Evolutionary conservation across 768 basidiomycete genomes (phyloP).

Genomic region (Lentinula lateritia): DNA sequence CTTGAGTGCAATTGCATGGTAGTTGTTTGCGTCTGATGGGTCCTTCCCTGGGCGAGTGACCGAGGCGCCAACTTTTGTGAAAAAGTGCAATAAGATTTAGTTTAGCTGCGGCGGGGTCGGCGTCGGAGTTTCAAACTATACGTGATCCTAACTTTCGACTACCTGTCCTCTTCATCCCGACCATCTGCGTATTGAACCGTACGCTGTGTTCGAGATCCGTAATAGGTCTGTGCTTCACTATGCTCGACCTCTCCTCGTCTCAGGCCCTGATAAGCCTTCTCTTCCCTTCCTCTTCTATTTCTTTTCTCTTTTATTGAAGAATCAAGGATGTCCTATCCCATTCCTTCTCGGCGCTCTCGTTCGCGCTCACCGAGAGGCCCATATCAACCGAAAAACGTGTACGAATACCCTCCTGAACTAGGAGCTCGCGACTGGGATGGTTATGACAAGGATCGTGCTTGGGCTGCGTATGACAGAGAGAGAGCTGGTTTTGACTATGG

Average conservation of each 20-base stretch:
- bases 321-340: slow-evolving; percentile 78
- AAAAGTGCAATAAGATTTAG: too few species aligned
- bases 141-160: background rate
- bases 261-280: slow-evolving; percentile 66
- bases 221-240: slow-evolving; percentile 93
- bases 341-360: slow-evolving; percentile 71
- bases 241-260: slow-evolving; percentile 75
- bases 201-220: slow-evolving; percentile 49
- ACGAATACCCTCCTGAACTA: slow-evolving; percentile 48
- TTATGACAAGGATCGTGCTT: slow-evolving; percentile 69
- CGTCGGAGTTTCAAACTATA: background rate
- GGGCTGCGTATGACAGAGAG: slow-evolving; percentile 64
- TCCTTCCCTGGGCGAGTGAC: too few species aligned
- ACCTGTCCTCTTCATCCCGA: slow-evolving; percentile 1
- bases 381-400: slow-evolving; percentile 54
- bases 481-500: slow-evolving; percentile 62
- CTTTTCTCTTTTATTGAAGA: slow-evolving; percentile 26
- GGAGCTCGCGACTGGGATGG: slow-evolving; percentile 63
- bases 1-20: too few species aligned
- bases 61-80: too few species aligned
- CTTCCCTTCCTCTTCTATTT: slow-evolving; percentile 50
- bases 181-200: slow-evolving; percentile 48
- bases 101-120: background rate
- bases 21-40: too few species aligned
- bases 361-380: slow-evolving; percentile 73